Evolutionary conservation across 1,139 yeast species (phyloP).

Genomic region (Insectozyma bohioensis): DNA sequence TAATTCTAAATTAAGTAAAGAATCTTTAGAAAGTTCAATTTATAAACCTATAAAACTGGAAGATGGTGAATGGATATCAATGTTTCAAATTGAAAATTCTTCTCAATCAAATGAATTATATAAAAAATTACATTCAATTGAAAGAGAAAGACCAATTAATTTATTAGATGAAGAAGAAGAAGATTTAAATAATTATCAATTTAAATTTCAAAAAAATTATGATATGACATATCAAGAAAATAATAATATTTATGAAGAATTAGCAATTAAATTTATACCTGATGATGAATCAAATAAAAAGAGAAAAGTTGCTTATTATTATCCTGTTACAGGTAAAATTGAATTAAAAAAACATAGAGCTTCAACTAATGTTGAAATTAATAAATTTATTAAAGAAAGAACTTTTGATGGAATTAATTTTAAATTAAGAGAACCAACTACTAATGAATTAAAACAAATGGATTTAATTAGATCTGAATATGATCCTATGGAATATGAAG

Average conservation of each 20-base stretch:
- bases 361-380: constrained; percentile 46
- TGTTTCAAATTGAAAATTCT: constrained; percentile 48
- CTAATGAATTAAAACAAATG: constrained; percentile 61
- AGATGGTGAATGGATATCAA: constrained; percentile 80
- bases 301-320: constrained; percentile 65
- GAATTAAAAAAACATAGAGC: constrained; percentile 82
- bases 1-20: constrained; percentile 40
- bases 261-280: constrained; percentile 46
- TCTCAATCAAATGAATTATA: constrained; percentile 33
- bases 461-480: constrained; percentile 67
- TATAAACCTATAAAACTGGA: constrained; percentile 75
- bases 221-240: constrained; percentile 66
- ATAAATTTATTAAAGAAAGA: constrained; percentile 50
- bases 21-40: constrained; percentile 59
- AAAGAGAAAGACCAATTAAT: constrained; percentile 48
- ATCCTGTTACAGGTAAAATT: constrained; percentile 75
- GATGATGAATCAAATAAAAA: constrained; percentile 50
- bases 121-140: constrained; percentile 49
- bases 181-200: constrained; percentile 43
- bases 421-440: constrained; percentile 61
- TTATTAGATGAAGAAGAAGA: constrained; percentile 42
- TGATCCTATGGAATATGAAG: constrained; percentile 68
- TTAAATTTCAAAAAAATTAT: constrained; percentile 72
- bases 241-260: constrained; percentile 45
- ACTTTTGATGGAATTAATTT: constrained; percentile 58